These are phyloP conservation scores for Pseudocercospora macadamiae DNA, from an alignment of 2,329 filamentous ascomycete species.

Conservation along the genomic window DNA sequence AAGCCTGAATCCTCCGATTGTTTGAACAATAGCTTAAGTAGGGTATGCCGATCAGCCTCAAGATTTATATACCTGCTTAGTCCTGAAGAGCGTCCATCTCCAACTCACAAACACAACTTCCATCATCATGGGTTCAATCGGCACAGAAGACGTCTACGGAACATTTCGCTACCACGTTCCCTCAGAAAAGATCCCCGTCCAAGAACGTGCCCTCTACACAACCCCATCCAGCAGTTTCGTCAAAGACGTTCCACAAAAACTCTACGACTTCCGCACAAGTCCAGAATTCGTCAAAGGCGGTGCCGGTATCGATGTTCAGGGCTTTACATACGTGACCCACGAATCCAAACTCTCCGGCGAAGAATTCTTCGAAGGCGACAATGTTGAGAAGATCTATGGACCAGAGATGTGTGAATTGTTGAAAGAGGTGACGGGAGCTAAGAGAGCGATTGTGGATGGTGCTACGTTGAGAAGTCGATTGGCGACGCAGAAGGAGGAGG, in stretches of 20 bases:
- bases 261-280: slow-evolving; percentile 6
- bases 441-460: slow-evolving; percentile 7
- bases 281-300: neutral
- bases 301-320: slow-evolving; percentile 6
- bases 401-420: slow-evolving; percentile 2
- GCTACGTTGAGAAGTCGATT: neutral
- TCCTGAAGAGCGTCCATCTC: no score
- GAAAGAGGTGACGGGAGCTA: slow-evolving; percentile 3
- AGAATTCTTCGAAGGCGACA: slow-evolving; percentile 3
- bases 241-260: slow-evolving; percentile 1
- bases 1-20: no score
- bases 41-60: no score
- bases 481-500: neutral
- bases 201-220: slow-evolving; percentile 9
- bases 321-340: slow-evolving; percentile 8
- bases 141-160: slow-evolving; percentile 3
- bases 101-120: no score
- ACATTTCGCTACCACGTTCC: slow-evolving; percentile 6
- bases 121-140: slow-evolving; percentile 1
- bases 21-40: no score
- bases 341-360: neutral
- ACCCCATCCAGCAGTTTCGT: neutral
- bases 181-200: neutral
- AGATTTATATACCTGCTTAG: no score
- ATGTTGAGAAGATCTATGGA: slow-evolving; percentile 5